phyloP scores from a whole-genome alignment of 2,329 filamentous ascomycete genomes.

The Claviceps citrina region DNA sequence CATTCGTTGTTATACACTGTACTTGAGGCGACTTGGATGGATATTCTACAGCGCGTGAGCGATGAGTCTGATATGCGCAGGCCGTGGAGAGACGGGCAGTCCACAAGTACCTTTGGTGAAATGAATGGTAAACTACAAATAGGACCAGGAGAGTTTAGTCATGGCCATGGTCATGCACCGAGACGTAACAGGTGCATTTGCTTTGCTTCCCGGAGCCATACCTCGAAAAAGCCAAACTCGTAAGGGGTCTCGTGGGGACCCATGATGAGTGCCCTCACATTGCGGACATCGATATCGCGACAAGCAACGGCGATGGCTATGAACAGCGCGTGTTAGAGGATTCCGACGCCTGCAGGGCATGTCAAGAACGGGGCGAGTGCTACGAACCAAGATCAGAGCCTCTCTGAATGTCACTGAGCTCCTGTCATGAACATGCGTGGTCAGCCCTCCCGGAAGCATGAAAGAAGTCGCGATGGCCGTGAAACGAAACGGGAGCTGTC shows the following conservation, averaged over 20 bases:
- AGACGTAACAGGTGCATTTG: not conserved
- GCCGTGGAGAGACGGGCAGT: not conserved
- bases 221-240: constrained; percentile 95
- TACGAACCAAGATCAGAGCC: constrained; percentile 65
- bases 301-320: constrained; percentile 75
- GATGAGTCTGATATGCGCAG: not conserved
- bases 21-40: constrained; percentile 51
- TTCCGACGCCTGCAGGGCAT: not conserved
- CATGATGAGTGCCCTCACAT: constrained; percentile 75
- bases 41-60: constrained; percentile 46
- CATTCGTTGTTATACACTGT: constrained; percentile 68
- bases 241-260: constrained; percentile 91
- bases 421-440: constrained; percentile 34
- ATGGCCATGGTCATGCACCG: not conserved
- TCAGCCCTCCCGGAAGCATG: constrained; percentile 6
- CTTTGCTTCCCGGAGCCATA: constrained; percentile 27
- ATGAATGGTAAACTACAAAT: constrained; percentile 52
- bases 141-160: not conserved
- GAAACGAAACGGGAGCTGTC: constrained; percentile 10
- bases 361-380: constrained; percentile 4
- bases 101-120: constrained; percentile 50
- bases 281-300: constrained; percentile 74
- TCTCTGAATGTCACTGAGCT: constrained; percentile 73
- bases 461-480: constrained; percentile 11
- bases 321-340: not conserved